phyloP scores from a whole-genome alignment of 2,329 filamentous ascomycete species.

The Hypomyces rosellus region DNA sequence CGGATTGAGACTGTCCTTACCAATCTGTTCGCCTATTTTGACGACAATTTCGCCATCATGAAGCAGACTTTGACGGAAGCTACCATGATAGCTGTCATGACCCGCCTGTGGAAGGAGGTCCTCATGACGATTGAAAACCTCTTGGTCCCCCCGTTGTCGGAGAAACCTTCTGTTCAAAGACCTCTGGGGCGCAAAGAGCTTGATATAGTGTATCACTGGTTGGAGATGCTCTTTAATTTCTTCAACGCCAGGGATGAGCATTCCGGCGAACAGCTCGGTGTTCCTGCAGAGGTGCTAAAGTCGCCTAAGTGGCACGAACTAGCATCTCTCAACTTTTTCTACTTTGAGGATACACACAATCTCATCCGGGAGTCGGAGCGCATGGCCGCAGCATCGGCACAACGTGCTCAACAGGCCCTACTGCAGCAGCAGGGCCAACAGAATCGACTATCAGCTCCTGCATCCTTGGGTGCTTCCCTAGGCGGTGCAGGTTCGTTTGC shows the following conservation, averaged over 20 bases:
- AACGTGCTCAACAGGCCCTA: slow-evolving; percentile 65
- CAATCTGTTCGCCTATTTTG: slow-evolving; percentile 87
- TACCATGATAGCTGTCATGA: slow-evolving; percentile 99
- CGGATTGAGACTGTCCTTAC: slow-evolving; percentile 78
- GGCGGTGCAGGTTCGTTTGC: slow-evolving; percentile 42
- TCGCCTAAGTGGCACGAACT: slow-evolving; percentile 98
- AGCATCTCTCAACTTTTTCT: slow-evolving; percentile 96
- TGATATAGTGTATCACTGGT: slow-evolving; percentile 92
- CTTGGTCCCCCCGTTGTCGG: slow-evolving; percentile 86
- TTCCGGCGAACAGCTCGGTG: slow-evolving; percentile 72
- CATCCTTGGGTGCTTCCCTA: slow-evolving; percentile 33
- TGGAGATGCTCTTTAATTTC: slow-evolving; percentile 84
- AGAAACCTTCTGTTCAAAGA: slow-evolving; percentile 84
- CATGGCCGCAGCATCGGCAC: slow-evolving; percentile 83
- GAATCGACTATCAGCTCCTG: slow-evolving; percentile 65
- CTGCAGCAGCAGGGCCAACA: slow-evolving; percentile 39
- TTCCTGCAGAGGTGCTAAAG: slow-evolving; percentile 85
- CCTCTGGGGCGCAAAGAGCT: slow-evolving; percentile 81
- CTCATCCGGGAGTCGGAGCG: slow-evolving; percentile 92
- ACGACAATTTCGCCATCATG: slow-evolving; percentile 99
- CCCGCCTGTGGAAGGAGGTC: slow-evolving; percentile 94
- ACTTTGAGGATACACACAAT: slow-evolving; percentile 86
- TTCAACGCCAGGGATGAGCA: slow-evolving; percentile 90
- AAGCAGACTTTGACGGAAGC: slow-evolving; percentile 90
- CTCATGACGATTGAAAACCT: slow-evolving; percentile 84